Evolutionary conservation across 2,329 filamentous ascomycete species (phyloP).

Genomic region (Aspergillus proliferans): DNA sequence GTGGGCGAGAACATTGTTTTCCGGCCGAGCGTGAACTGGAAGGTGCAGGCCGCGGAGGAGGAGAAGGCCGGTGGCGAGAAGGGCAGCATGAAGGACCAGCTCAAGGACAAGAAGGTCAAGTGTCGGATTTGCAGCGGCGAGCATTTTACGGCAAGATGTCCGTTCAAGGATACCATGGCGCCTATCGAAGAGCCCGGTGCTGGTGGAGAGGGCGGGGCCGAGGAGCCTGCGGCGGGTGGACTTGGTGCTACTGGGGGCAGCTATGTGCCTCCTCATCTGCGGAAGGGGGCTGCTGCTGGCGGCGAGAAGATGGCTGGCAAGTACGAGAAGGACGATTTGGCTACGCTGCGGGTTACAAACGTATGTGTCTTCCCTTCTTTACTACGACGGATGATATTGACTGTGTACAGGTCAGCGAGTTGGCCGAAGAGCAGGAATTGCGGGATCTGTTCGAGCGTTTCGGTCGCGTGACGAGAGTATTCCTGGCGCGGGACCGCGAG

Average conservation of each 20-base stretch:
- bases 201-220: conserved; percentile 40
- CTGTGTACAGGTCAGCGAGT: conserved; percentile 70
- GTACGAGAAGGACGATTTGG: conserved; percentile 93
- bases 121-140: conserved; percentile 98
- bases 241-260: conserved; percentile 65
- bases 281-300: conserved; percentile 54
- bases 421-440: conserved; percentile 92
- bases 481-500: conserved; percentile 95
- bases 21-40: conserved; percentile 89
- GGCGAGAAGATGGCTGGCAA: conserved; percentile 89
- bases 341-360: conserved; percentile 95
- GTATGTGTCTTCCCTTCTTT: conserved; percentile 50
- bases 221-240: conserved; percentile 43
- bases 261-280: conserved; percentile 90
- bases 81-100: conserved; percentile 58
- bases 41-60: conserved; percentile 74
- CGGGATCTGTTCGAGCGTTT: conserved; percentile 98
- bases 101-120: conserved; percentile 99
- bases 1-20: conserved; percentile 98
- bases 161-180: conserved; percentile 99
- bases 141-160: conserved; percentile 98
- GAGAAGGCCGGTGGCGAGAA: conserved; percentile 48
- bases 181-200: conserved; percentile 46
- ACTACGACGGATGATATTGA: background rate
- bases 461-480: conserved; percentile 92